Evolutionary conservation across 2,329 filamentous ascomycete species (phyloP), one percentile per base, ranked within the genome.

Genomic region (Cercospora berteroae): DNA sequence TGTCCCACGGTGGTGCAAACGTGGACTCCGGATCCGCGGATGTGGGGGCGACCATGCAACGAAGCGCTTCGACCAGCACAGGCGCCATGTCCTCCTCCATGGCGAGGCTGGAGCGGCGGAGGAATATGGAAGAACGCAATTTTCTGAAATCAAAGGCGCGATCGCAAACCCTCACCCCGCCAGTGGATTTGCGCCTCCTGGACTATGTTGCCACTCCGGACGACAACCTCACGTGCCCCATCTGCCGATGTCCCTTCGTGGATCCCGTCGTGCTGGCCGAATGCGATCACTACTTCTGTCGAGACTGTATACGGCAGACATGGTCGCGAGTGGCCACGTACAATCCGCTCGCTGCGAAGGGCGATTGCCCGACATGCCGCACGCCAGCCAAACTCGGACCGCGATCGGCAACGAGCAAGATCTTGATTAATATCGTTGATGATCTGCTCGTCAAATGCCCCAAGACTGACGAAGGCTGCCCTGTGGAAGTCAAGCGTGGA

Each of bases 251-350:
- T 68, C 85, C 87, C 7, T 88, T 89, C 72, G 83, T 88, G 64
- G 79, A 83, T 62, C 87, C 87, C 1, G 82, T 88, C 55, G 81
- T 78, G 4, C 77, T 85, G 71, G 79, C 87, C 58, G 81, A 84
- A 70, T 89, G 87, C 77, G 86, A 89, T 70, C 87, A 89, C 78
- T 85, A 86, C 70, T 89, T 89, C 79, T 89, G 87, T 77, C 80
- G 82, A 63, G 82, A 84, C 25, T 89, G 87, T 73, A 80, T 89
- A 67, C 81, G 81, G 60, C 79, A 81, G 55, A 82, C 82, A 13
- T 83, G 84, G 68, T 80, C 75, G 42, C 78, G 74, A 25, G 77
- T 78, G 10, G 65, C 39, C 55, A 74, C 76, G 58, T 77, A 78
- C 66, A 74, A 69, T 8, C 73, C 76, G 8, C 72, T 73, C 1